These are phyloP conservation scores for Clathrospora elynae DNA, from an alignment of 2,329 filamentous ascomycete genomes.

Conservation along the genomic window DNA sequence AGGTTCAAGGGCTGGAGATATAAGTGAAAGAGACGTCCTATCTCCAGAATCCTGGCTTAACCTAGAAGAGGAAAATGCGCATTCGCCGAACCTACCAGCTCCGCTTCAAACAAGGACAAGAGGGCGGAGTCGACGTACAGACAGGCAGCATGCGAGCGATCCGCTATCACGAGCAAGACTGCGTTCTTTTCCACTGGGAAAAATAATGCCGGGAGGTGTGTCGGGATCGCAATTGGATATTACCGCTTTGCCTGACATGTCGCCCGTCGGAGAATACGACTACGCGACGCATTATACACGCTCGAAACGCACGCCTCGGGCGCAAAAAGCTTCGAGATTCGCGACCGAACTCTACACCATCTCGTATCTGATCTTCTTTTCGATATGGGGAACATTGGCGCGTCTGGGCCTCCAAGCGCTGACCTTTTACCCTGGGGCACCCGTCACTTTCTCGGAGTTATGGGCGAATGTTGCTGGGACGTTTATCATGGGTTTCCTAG, in stretches of 20 bases:
- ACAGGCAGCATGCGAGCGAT: constrained; percentile 9
- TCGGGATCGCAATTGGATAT: constrained; percentile 31
- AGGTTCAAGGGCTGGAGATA: constrained; percentile 6
- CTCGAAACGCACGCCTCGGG: constrained; percentile 18
- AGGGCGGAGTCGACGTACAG: constrained; percentile 7
- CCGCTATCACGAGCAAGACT: constrained; percentile 13
- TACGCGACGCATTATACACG: constrained; percentile 15
- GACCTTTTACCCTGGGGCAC: constrained; percentile 77
- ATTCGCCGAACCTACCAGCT: constrained; percentile 7
- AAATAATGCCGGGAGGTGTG: constrained; percentile 4
- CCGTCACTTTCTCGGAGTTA: constrained; percentile 72
- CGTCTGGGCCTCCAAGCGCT: constrained; percentile 79
- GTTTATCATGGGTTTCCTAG: constrained; percentile 81
- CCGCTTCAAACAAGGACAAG: constrained; percentile 7
- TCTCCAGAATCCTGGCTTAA: constrained; percentile 15
- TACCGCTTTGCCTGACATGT: constrained; percentile 38
- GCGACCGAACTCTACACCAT: constrained; percentile 63
- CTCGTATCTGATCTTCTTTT: constrained; percentile 84
- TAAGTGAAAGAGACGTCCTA: constrained; percentile 5
- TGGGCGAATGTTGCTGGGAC: constrained; percentile 90
- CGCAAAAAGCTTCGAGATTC: constrained; percentile 30
- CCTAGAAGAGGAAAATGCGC: constrained; percentile 12
- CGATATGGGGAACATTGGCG: constrained; percentile 81
- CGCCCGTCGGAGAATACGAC: constrained; percentile 8
- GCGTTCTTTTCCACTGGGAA: constrained; percentile 11